Conservation (phyloP, 176 grass and related monocot species). For the Musa itinerans region DNA sequence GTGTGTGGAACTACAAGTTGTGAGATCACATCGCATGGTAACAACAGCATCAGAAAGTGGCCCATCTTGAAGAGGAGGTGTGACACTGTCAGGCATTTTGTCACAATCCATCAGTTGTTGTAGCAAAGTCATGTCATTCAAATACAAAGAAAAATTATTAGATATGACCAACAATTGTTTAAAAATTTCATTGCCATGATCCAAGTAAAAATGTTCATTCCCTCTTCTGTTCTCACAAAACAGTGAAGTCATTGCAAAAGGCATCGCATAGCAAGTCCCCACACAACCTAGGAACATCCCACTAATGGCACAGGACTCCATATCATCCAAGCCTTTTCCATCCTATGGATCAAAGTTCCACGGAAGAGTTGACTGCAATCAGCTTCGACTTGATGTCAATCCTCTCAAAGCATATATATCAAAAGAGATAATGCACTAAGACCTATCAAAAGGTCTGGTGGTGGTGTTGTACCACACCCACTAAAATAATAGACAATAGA, state of each 20-base stretch:
- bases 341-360: no score
- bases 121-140: neutral
- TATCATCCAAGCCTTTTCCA: no score
- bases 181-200: neutral
- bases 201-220: no score
- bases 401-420: neutral
- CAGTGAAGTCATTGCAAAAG: neutral
- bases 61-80: constrained; percentile 44
- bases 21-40: constrained; percentile 64
- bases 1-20: constrained; percentile 50
- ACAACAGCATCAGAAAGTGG: constrained; percentile 39
- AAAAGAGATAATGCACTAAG: neutral
- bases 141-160: neutral
- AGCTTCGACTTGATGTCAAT: neutral
- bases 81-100: constrained; percentile 28
- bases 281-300: no score
- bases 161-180: neutral
- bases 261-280: neutral
- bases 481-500: no score
- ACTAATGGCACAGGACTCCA: no score
- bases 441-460: neutral
- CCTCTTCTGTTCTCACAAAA: neutral
- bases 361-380: neutral
- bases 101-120: neutral
- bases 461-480: no score